A percentile compares a stretch with the other conserved stretches of the same genome.
Evolutionary conservation across 306 rosid genomes (phyloP).

Genomic region (Vicia sativa): DNA sequence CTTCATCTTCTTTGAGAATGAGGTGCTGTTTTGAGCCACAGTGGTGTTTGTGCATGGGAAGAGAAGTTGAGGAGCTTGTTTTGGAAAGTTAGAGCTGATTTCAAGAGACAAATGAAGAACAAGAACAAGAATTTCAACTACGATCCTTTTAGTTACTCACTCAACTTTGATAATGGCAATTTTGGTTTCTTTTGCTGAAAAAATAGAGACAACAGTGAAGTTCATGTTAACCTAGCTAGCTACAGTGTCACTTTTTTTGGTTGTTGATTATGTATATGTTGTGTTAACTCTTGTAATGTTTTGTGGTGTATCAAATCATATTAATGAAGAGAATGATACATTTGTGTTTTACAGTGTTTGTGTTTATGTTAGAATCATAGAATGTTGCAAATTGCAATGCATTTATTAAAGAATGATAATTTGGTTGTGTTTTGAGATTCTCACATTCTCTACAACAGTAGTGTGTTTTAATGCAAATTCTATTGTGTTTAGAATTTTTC

Average conservation of each 20-base stretch:
- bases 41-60: constrained; percentile 45
- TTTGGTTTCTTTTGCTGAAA: constrained; percentile 54
- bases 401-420: too few species aligned
- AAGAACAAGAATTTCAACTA: constrained; percentile 59
- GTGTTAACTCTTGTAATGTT: neutral
- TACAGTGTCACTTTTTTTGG: neutral
- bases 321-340: neutral
- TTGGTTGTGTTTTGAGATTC: too few species aligned
- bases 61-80: constrained; percentile 53
- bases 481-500: too few species aligned
- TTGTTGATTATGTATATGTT: too few species aligned
- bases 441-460: too few species aligned
- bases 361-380: too few species aligned
- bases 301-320: neutral
- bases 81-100: constrained; percentile 55
- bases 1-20: too few species aligned
- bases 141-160: constrained; percentile 66
- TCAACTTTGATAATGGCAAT: constrained; percentile 67
- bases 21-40: constrained; percentile 43
- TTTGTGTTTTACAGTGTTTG: neutral
- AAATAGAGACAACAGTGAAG: too few species aligned
- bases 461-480: too few species aligned
- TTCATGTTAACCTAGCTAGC: neutral
- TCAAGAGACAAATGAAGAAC: constrained; percentile 43
- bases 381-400: neutral